Base-by-base conservation (phyloP, 495 filamentous ascomycete species). In the Apiosordaria backusii region DNA sequence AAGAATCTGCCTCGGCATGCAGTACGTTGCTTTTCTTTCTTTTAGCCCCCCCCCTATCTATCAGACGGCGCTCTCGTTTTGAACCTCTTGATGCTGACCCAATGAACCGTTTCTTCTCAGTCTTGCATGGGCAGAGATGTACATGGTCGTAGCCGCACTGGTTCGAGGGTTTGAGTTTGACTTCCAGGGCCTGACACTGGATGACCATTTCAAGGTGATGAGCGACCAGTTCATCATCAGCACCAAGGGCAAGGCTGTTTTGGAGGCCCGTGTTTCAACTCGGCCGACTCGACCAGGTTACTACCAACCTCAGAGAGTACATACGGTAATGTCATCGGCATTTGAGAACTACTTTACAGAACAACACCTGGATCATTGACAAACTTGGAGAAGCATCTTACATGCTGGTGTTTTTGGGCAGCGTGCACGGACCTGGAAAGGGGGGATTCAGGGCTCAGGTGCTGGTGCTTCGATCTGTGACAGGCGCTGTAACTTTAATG, bases 151-250 rank as follows among this genome's bases (percentile, higher is more conserved):
- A n/a, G 66, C 70, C 2, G 50, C 65, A 1, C 61, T 76, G 13
- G 67, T 67, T 0, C 52, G 62, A 15, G 63, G 58, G 1, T 77
- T 70, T 50, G 67, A 77, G 21, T 74, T 77, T n/a, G 57, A 60
- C 25, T 58, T 74, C 22, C 45, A 67, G n/a, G 67, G 62, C 9
- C 60, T 65, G 4, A 68, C 27, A 16, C 54, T 67, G 7, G 53
- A 50, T 1, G 74, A 74, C 59, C 57, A 59, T 25, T 69, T 74
- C 59, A 64, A 70, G 52, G 68, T 65, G 26, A 23, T n/a, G 4
- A 72, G 60, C 18, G 74, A 78, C 40, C 62, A 74, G 22, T 78
- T 78, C 60, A 60, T 63, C 23, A 70, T 76, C 52, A 67, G 72
- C 10, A 75, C 72, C 4, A 72, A 67, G 45, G 66, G 57, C 6